A percentile compares a stretch with the other conserved stretches of the same genome.
Conservation (phyloP, 2,329 filamentous ascomycete genomes). For the Fusarium albosuccineum region DNA sequence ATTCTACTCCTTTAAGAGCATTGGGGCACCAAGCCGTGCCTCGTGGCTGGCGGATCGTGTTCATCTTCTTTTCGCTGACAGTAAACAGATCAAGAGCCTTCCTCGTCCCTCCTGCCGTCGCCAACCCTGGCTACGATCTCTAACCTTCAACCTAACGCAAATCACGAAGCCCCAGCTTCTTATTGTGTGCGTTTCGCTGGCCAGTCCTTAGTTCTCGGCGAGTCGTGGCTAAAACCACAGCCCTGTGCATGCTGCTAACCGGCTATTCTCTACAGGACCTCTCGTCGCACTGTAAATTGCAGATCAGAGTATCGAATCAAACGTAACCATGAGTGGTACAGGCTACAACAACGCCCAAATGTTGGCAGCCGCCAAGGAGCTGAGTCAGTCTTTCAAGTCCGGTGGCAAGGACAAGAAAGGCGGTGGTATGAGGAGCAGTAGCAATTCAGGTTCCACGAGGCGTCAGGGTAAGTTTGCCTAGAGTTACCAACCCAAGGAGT, state of each 20-base stretch:
- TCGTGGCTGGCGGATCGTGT: neutral
- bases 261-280: neutral
- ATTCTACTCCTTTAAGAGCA: neutral
- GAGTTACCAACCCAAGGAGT: neutral
- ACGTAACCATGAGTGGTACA: conserved; percentile 25
- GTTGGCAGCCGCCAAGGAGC: conserved; percentile 45
- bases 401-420: conserved; percentile 2
- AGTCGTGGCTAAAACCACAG: neutral
- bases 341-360: conserved; percentile 43
- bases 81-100: neutral
- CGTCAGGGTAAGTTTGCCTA: conserved; percentile 19
- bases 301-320: neutral
- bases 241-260: neutral
- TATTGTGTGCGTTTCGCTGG: neutral
- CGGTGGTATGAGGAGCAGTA: neutral
- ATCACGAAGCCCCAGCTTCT: neutral
- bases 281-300: neutral
- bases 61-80: neutral
- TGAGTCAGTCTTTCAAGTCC: conserved; percentile 43
- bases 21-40: neutral
- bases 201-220: neutral
- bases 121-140: neutral
- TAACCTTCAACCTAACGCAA: neutral
- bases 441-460: conserved; percentile 13
- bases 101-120: neutral